Conservation (phyloP, 371 early-diverging fungal species). For the Basidiobolus heterosporus region DNA sequence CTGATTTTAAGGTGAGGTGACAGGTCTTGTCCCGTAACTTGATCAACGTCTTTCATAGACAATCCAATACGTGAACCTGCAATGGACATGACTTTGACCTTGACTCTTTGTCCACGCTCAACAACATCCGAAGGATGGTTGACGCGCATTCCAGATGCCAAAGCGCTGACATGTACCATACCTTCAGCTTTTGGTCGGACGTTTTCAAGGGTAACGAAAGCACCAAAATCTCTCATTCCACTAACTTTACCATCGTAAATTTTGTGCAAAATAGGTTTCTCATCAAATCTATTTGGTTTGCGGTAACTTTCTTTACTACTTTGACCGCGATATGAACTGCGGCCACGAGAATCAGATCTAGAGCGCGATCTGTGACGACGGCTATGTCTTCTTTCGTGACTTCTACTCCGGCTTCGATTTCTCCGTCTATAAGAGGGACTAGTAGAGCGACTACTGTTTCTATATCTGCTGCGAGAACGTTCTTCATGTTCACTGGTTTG, state of each 20-base stretch:
- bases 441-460: conserved; percentile 16
- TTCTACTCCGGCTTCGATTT: conserved; percentile 7
- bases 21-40: conserved; percentile 73
- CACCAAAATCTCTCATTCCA: conserved; percentile 79
- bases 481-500: conserved; percentile 2
- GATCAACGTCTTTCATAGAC: conserved; percentile 91
- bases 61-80: conserved; percentile 62
- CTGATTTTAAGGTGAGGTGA: conserved; percentile 31
- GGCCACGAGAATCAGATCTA: conserved; percentile 15
- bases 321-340: conserved; percentile 8
- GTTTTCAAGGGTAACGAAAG: conserved; percentile 74
- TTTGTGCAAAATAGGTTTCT: conserved; percentile 69
- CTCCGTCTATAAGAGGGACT: conserved; percentile 9
- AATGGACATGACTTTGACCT: conserved; percentile 84
- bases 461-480: conserved; percentile 13
- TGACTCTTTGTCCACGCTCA: conserved; percentile 53
- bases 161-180: conserved; percentile 68
- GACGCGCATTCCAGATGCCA: conserved; percentile 46
- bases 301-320: conserved; percentile 1
- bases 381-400: conserved; percentile 8
- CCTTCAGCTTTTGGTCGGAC: conserved; percentile 56
- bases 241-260: conserved; percentile 71
- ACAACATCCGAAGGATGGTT: conserved; percentile 69
- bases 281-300: conserved; percentile 22
- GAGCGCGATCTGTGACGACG: conserved; percentile 14